Base-by-base conservation (phyloP, 2,329 filamentous ascomycete species). In the Metarhizium brunneum region DNA sequence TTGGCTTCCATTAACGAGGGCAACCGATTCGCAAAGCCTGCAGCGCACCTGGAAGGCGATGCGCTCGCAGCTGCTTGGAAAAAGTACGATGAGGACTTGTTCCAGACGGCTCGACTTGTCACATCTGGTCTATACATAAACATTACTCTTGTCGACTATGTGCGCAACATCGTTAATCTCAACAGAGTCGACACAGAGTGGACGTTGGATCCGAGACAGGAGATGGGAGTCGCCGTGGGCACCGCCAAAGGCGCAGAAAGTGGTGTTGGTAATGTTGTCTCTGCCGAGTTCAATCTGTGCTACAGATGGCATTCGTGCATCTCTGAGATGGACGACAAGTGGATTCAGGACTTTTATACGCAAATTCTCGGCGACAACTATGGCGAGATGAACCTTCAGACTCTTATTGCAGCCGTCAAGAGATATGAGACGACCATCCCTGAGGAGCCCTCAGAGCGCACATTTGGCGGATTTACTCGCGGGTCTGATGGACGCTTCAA, bases 301-400 rank as follows among this genome's bases (percentile, higher is more conserved):
- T 95, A 95, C 69, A 80, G 90, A 60, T 95, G 90, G 89, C 90
- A 95, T 73, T 90, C 88, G 3, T 85, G 86, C 62, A 88, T 94
- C 62, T 82, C 68, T 25, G 65, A 66, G 48, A 84, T 82, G 59
- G 90, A 95, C 63, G 90, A 94, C 65, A 78, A 84, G 61, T 95
- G 90, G 89, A 87, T 90, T 25, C 79, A 90, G 62, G 76, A 85
- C 13, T 78, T 88, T 58, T 90, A 88, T 65, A 68, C 73, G 1
- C 71, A 81, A 47, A 68, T 89, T 1, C 84, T 90, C 0, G 70
- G 70, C 0, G 66, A 70, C 60, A 78, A 79, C 51, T 83, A 84
- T 56, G 65, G 77, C 47, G 70, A 81, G 8, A 72, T 92, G 50
- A 75, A 76, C 11, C 71, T 85, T 50, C 71, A 72, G 2, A 82